A percentile compares a stretch with the other conserved stretches of the same genome.
phyloP scores from a whole-genome alignment of 2,329 filamentous ascomycete species.

The Penicillium freii region DNA sequence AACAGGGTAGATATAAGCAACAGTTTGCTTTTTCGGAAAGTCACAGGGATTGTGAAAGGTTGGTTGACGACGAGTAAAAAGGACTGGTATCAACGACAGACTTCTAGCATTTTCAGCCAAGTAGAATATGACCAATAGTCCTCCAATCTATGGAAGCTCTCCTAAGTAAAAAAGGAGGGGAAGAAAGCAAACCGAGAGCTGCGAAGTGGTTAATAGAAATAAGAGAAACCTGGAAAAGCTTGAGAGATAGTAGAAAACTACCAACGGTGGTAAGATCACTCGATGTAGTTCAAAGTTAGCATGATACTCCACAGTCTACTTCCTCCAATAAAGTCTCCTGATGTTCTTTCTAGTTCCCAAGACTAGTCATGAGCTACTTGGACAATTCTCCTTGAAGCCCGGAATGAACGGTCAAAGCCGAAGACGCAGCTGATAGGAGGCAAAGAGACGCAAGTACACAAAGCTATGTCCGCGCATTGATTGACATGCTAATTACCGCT shows the following conservation, averaged over 20 bases:
- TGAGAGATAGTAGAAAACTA: background rate
- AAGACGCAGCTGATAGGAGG: slow-evolving; percentile 17
- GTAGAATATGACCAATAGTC: background rate
- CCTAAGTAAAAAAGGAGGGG: background rate
- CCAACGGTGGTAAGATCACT: slow-evolving; percentile 4
- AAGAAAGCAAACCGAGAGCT: background rate
- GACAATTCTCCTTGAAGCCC: slow-evolving; percentile 1
- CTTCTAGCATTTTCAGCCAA: background rate
- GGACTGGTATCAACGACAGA: background rate
- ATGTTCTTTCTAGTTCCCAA: background rate
- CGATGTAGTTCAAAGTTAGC: slow-evolving; percentile 2
- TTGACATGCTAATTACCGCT: slow-evolving; percentile 2
- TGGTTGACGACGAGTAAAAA: background rate
- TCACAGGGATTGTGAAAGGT: background rate
- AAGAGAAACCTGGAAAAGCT: background rate
- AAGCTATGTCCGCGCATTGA: slow-evolving; percentile 8
- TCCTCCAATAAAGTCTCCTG: slow-evolving; percentile 6
- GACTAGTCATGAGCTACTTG: background rate
- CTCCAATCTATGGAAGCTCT: background rate
- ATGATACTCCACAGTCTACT: slow-evolving; percentile 6
- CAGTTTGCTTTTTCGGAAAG: background rate
- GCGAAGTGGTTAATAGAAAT: background rate
- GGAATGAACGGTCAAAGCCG: slow-evolving; percentile 16
- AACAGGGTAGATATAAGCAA: background rate
- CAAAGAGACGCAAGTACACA: slow-evolving; percentile 6